phyloP scores from a whole-genome alignment of 2,329 filamentous ascomycete species.

The Beauveria pseudobassiana region DNA sequence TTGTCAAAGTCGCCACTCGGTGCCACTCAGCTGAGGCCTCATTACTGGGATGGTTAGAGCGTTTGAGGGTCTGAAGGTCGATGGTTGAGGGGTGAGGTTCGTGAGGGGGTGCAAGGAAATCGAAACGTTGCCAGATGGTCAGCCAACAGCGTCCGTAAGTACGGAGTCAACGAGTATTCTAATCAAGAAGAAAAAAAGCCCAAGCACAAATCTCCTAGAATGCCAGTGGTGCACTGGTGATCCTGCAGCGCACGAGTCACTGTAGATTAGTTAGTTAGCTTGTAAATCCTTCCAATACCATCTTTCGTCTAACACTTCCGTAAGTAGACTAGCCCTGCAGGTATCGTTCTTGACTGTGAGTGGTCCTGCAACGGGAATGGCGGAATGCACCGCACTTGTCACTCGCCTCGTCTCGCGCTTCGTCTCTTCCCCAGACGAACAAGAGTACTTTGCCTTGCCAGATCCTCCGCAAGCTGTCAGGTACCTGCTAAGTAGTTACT shows the following conservation, averaged over 20 bases:
- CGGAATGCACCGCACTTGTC: constrained; percentile 10
- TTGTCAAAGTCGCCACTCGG: not conserved
- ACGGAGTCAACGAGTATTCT: too few relatives aligned
- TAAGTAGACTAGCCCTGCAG: not conserved
- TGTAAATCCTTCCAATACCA: not conserved
- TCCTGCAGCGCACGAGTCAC: not conserved
- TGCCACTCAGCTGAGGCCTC: constrained; percentile 9
- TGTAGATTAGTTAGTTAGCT: not conserved
- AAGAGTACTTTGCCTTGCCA: not conserved
- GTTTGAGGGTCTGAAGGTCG: too few relatives aligned
- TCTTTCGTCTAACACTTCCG: constrained; percentile 8
- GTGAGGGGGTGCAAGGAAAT: too few relatives aligned
- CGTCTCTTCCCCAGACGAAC: not conserved
- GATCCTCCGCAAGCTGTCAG: not conserved
- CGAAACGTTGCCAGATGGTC: too few relatives aligned
- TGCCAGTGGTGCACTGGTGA: not conserved
- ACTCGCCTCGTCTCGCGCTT: not conserved
- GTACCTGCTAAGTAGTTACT: not conserved
- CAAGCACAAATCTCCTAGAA: too few relatives aligned
- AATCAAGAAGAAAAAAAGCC: too few relatives aligned
- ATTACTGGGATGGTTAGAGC: not conserved
- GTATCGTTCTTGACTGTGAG: not conserved
- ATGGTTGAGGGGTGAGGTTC: too few relatives aligned
- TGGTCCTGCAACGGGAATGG: not conserved
- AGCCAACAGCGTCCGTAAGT: too few relatives aligned